Base-by-base conservation (phyloP, 441 rosid species). In the Erysimum pusillum region DNA sequence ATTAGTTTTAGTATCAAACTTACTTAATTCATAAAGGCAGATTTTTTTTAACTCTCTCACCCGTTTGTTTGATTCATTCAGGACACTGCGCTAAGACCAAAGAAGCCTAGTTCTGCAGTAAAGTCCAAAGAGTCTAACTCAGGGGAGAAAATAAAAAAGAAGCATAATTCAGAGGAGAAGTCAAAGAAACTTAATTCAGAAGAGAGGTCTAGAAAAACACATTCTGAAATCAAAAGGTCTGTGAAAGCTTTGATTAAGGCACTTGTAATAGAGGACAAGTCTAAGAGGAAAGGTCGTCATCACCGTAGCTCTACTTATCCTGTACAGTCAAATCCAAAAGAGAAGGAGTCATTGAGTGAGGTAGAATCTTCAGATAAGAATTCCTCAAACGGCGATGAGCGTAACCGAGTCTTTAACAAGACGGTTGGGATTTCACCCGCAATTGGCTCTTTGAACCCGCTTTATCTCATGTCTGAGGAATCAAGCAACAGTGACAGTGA, bases 171-270 rank as follows among this genome's bases (percentile, higher is more conserved):
- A 58, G 79, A 79, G 18, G 79, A 79, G 12, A 72, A 78, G 63
- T 41, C 73, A 18, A 72, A 72, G 56, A 72, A 69, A 64, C 73
- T 38, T n/a, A 82, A 87, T 85, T 86, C 73, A 73, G 78, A 80
- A 31, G 84, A 79, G 68, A 80, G 81, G 83, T 66, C 67, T 38
- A 79, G 49, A 46, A 76, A 57, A 41, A 42, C 81, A 34, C 74
- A 45, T 52, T 38, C 87, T 20, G 79, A 62, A 32, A 65, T 79
- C 38, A 88, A 86, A 86, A 68, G 22, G 41, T 88, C 93, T 8
- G 85, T 88, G 5, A 87, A 68, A 75, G 83, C 91, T 42, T 73
- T 85, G 76, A 48, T 90, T 7, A 95, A 88, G 77, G 85, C 92
- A 63, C 85, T 87, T 36, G 64, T 89, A 32, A 32, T 63, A 3